Conservation (phyloP, 345 rosid genomes). For the rapeseed (Brassica napus) region DNA sequence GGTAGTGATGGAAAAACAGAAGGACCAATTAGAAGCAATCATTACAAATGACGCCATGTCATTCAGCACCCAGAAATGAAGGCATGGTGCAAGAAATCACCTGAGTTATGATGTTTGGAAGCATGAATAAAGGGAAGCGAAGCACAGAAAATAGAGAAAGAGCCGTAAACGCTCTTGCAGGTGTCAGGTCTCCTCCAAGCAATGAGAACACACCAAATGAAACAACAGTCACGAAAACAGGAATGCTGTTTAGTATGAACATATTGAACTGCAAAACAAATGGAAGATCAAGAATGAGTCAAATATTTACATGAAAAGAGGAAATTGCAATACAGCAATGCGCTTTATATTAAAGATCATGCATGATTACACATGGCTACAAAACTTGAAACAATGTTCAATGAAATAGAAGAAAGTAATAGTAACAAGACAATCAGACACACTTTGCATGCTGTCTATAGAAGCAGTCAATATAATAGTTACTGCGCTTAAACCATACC, state of each 20-base stretch:
- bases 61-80: slow-evolving; percentile 7
- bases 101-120: slow-evolving; percentile 94
- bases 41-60: background rate
- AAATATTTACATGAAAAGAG: slow-evolving; percentile 10
- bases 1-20: background rate
- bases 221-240: slow-evolving; percentile 86
- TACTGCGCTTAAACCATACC: slow-evolving; percentile 49
- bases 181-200: slow-evolving; percentile 98
- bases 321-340: background rate
- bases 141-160: slow-evolving; percentile 94
- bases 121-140: slow-evolving; percentile 95
- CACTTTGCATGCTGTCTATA: slow-evolving; percentile 12
- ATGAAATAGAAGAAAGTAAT: slow-evolving; percentile 15
- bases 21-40: background rate
- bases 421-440: background rate
- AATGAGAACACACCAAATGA: slow-evolving; percentile 93
- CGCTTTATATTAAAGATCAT: slow-evolving; percentile 14
- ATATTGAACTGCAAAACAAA: slow-evolving; percentile 66
- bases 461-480: slow-evolving; percentile 25
- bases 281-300: slow-evolving; percentile 42
- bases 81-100: slow-evolving; percentile 42
- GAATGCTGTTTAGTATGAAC: slow-evolving; percentile 85
- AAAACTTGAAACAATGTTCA: slow-evolving; percentile 5
- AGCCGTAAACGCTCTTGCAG: slow-evolving; percentile 95
- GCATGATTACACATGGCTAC: slow-evolving; percentile 9